Evolutionary conservation across 1,284 basidiomycete genomes (phyloP), one percentile per base, ranked within the genome.

Genomic region (Cerrena zonata): DNA sequence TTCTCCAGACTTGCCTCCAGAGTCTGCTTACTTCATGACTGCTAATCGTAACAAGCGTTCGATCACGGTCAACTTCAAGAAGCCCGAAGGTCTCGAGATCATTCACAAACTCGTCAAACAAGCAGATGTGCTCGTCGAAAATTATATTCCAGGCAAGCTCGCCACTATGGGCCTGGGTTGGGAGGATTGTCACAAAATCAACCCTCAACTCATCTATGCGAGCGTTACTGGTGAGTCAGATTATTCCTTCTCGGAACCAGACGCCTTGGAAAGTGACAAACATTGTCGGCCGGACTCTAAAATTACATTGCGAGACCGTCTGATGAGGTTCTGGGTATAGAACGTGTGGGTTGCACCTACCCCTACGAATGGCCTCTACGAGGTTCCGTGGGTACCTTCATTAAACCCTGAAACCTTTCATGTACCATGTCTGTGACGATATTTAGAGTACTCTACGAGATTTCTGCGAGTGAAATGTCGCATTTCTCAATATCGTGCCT

Each of bases 11-110:
- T 75, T 93, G 0, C 92, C 93, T 3, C 81, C 91, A 7, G 94
- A 97, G 66, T 91, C 90, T 2, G 91, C 94, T 0, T 98, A 98
- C 68, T 98, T 96, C 64, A 78, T 98, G 13, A 79, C 86, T 2
- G 84, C 82, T 1, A 98, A 98, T 66, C 76, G 94, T 48, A 93
- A 92, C 72, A 95, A 95, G 65, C 79, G 88, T 42, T 91, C 90
- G 3, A 77, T 96, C 47, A 94, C 91, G 2, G 75, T 91, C 18
- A 91, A 98, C 67, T 84, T 98, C 69, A 97, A 96, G 68, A 70
- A 73, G 1, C 70, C 78, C 0, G 79, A 86, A 54, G 94, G 93
- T 0, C 75, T 88, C n/a, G 81, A 86, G 55, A 84, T 97, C 43
- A 61, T 94, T 5, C 79, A 80, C 52, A 80, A 81, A 55, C 75